Evolutionary conservation across 176 grass and related monocot genomes (phyloP).

Genomic region (Triticum turgidum): DNA sequence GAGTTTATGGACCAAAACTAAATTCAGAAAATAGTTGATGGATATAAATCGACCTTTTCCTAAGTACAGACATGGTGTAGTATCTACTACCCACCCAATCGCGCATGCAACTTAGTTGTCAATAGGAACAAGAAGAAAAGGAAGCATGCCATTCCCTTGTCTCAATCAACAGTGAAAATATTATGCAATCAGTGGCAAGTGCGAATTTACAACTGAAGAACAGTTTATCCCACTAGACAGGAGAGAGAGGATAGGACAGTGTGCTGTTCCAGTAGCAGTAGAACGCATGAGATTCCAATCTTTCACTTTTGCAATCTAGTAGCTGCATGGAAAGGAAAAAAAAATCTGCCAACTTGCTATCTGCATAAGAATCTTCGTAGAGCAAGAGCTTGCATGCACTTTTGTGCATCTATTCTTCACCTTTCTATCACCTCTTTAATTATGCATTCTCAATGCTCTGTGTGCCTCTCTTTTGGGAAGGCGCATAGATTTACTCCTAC

Average conservation of each 20-base stretch:
- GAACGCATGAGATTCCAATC: conserved; percentile 39
- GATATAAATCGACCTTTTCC: not conserved
- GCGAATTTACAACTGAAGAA: not conserved
- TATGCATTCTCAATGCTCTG: conserved; percentile 33
- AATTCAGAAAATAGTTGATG: not conserved
- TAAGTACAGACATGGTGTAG: not conserved
- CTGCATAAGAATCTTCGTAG: conserved; percentile 45
- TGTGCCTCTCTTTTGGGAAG: conserved; percentile 49
- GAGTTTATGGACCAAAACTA: not conserved
- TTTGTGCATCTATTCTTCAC: conserved; percentile 43
- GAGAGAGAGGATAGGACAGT: not conserved
- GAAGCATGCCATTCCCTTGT: not conserved
- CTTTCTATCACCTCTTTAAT: conserved; percentile 32
- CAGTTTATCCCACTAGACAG: conserved; percentile 25
- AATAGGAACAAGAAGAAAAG: not conserved
- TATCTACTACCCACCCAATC: not conserved
- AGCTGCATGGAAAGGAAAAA: not conserved
- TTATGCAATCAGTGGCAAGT: not conserved
- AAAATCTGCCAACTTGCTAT: conserved; percentile 22
- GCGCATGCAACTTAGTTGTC: not conserved
- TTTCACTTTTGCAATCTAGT: conserved; percentile 23
- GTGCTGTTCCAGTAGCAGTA: conserved; percentile 14
- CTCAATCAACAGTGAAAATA: not conserved
- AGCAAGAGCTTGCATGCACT: conserved; percentile 28
- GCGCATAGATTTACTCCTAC: conserved; percentile 27